A percentile compares a stretch with the other conserved stretches of the same genome.
phyloP scores from a whole-genome alignment of 768 basidiomycete species.

The Tulasnella sp. region DNA sequence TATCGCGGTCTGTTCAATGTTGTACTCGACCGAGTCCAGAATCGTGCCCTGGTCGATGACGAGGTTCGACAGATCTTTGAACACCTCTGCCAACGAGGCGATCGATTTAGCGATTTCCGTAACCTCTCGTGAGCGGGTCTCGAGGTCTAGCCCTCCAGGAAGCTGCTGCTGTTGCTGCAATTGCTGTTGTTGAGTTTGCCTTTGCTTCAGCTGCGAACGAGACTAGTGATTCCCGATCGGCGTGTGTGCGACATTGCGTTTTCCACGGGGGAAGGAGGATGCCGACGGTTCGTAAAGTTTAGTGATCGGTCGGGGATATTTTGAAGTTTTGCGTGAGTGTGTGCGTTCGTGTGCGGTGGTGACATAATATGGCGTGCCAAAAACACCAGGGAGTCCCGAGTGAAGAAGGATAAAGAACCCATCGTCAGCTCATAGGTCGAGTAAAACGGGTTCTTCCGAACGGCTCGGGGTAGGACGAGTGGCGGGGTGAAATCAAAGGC shows the following conservation, averaged over 20 bases:
- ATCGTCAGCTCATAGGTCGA: not conserved
- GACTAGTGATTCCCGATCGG: constrained; percentile 11
- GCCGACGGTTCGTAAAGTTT: not conserved
- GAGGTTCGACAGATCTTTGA: constrained; percentile 85
- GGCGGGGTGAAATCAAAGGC: not conserved
- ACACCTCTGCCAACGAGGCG: constrained; percentile 81
- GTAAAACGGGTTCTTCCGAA: constrained; percentile 17
- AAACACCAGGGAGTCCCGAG: not conserved
- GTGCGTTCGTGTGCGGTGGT: not conserved
- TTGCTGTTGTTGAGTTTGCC: not conserved
- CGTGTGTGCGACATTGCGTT: constrained; percentile 18
- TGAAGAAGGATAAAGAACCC: not conserved
- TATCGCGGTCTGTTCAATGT: constrained; percentile 82
- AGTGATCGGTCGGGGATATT: constrained; percentile 13
- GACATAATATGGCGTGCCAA: not conserved
- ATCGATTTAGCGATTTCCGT: constrained; percentile 88
- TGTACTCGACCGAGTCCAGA: constrained; percentile 93
- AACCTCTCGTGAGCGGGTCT: constrained; percentile 54
- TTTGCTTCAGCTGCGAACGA: constrained; percentile 24
- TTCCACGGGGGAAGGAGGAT: not conserved
- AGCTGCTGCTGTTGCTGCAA: constrained; percentile 28
- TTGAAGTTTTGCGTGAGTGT: not conserved
- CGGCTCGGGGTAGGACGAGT: not conserved
- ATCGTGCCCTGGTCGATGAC: constrained; percentile 98
- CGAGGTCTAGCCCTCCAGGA: constrained; percentile 29